These are phyloP conservation scores for Excoecaria cochinchinensis DNA, from an alignment of 345 rosid species.

Conservation along the genomic window DNA sequence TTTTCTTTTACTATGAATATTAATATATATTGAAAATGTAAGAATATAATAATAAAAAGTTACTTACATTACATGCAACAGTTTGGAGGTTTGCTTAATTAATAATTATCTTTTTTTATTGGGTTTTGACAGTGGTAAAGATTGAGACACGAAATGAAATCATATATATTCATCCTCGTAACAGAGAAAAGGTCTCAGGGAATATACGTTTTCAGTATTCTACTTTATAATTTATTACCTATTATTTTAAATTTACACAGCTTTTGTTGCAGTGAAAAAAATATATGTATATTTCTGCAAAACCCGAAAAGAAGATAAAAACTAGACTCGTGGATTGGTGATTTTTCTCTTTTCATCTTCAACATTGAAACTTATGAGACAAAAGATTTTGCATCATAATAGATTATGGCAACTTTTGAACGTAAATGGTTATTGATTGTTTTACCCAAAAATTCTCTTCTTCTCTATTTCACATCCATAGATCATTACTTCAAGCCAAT, in stretches of 20 bases:
- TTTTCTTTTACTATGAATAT: neutral
- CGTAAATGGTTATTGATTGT: too few species aligned
- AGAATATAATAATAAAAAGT: neutral
- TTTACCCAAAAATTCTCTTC: too few species aligned
- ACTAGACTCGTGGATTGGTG: neutral
- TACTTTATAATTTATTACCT: conserved; percentile 30
- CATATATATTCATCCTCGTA: conserved; percentile 45
- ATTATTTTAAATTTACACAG: conserved; percentile 15
- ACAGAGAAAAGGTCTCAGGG: conserved; percentile 53
- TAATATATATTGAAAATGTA: neutral
- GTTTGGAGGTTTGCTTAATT: conserved; percentile 21
- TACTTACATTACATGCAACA: neutral
- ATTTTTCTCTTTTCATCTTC: neutral
- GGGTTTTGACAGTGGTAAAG: conserved; percentile 28
- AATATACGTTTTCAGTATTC: conserved; percentile 60
- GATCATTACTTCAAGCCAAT: too few species aligned
- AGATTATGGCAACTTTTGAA: neutral
- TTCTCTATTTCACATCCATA: too few species aligned
- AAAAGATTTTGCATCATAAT: neutral
- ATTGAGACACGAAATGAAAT: neutral
- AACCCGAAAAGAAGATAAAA: neutral
- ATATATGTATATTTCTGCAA: neutral
- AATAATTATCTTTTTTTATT: neutral
- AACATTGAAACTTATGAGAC: neutral
- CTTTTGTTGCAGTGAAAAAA: conserved; percentile 32